These are phyloP conservation scores for Betula pendula DNA, from an alignment of 306 rosid genomes.

Conservation along the genomic window DNA sequence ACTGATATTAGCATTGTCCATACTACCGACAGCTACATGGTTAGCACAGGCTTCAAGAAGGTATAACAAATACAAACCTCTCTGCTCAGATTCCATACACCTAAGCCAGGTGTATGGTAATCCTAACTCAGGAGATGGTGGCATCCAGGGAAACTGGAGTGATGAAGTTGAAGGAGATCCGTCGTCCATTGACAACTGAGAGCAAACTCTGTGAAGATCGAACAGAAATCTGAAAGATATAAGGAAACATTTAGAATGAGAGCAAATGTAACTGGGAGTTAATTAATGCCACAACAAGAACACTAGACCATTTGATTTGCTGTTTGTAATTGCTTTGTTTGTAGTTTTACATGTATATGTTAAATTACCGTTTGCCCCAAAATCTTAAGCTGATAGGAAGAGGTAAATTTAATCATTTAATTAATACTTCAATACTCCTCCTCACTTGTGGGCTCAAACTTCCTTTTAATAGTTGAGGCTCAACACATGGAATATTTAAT, in stretches of 20 bases:
- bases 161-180: constrained; percentile 48
- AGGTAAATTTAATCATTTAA: no score
- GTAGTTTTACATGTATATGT: no score
- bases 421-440: no score
- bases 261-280: not conserved
- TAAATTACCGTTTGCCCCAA: no score
- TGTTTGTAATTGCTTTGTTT: no score
- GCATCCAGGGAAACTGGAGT: constrained; percentile 32
- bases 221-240: constrained; percentile 7
- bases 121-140: constrained; percentile 44
- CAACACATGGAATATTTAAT: no score
- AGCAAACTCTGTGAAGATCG: not conserved
- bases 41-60: constrained; percentile 66
- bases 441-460: no score
- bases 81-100: constrained; percentile 54
- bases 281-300: not conserved
- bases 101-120: constrained; percentile 61
- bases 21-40: constrained; percentile 70
- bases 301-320: not conserved
- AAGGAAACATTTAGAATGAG: constrained; percentile 15
- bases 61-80: constrained; percentile 51
- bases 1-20: constrained; percentile 65
- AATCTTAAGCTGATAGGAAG: no score
- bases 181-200: constrained; percentile 19
- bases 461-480: no score